Conservation (phyloP, 2,329 filamentous ascomycete genomes). For the Thelonectria olida region DNA sequence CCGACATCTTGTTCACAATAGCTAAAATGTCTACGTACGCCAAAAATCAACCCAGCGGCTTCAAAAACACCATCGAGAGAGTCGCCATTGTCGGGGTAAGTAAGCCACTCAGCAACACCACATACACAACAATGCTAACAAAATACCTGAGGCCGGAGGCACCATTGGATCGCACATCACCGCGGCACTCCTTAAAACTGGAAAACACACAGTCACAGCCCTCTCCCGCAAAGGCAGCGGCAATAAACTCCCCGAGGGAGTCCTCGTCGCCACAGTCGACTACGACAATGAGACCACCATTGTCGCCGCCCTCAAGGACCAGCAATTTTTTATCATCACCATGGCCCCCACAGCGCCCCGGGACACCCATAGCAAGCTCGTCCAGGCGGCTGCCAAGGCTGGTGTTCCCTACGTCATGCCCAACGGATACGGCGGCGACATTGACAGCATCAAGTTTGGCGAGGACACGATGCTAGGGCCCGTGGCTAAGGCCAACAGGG, state of each 20-base stretch:
- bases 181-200: constrained; percentile 54
- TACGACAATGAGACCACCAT: constrained; percentile 55
- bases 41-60: constrained; percentile 33
- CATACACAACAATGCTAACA: neutral
- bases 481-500: constrained; percentile 32
- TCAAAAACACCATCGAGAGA: constrained; percentile 48
- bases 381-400: constrained; percentile 60
- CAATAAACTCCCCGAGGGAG: constrained; percentile 53
- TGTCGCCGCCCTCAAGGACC: constrained; percentile 58
- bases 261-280: constrained; percentile 52
- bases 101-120: neutral
- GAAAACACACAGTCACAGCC: constrained; percentile 62
- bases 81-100: constrained; percentile 56
- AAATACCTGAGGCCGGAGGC: constrained; percentile 15
- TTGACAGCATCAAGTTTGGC: constrained; percentile 40
- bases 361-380: constrained; percentile 55
- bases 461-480: constrained; percentile 39
- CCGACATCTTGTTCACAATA: neutral
- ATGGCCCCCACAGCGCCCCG: constrained; percentile 50
- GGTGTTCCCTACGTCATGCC: constrained; percentile 62
- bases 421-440: constrained; percentile 53
- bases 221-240: constrained; percentile 57
- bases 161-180: constrained; percentile 43
- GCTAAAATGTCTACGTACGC: constrained; percentile 30
- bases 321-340: constrained; percentile 65